Evolutionary conservation across 176 grass and related monocot genomes (phyloP).

Genomic region (Aegilops sharonensis): DNA sequence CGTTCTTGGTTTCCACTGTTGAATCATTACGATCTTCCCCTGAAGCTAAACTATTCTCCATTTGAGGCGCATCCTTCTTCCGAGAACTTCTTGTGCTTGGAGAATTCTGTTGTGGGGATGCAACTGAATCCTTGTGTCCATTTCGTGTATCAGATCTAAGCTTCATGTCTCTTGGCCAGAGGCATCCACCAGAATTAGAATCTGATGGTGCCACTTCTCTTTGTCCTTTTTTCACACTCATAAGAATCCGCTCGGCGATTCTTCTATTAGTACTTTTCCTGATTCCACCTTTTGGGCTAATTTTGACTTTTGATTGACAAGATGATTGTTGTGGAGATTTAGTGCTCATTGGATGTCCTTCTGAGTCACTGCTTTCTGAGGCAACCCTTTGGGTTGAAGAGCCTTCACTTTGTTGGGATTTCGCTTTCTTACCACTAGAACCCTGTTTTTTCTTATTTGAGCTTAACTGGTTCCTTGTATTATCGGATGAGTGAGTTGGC

Average conservation of each 20-base stretch:
- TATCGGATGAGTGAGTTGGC: constrained; percentile 45
- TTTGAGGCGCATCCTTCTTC: constrained; percentile 41
- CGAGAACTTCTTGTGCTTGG: constrained; percentile 58
- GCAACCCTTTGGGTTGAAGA: constrained; percentile 73
- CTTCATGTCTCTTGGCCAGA: constrained; percentile 62
- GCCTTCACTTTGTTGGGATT: constrained; percentile 74
- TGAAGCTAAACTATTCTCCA: constrained; percentile 45
- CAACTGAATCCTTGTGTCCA: constrained; percentile 61
- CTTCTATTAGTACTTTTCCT: constrained; percentile 77
- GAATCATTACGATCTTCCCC: constrained; percentile 56
- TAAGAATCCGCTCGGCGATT: constrained; percentile 75
- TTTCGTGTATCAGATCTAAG: constrained; percentile 63
- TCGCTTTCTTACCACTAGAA: constrained; percentile 69
- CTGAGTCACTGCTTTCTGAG: constrained; percentile 90
- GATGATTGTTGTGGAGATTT: constrained; percentile 47
- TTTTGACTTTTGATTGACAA: constrained; percentile 51
- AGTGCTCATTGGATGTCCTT: constrained; percentile 49
- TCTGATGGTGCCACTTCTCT: constrained; percentile 56
- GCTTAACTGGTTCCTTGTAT: constrained; percentile 38
- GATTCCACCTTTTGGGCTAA: constrained; percentile 52
- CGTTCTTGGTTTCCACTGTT: constrained; percentile 44
- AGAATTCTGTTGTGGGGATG: constrained; percentile 48
- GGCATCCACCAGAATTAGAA: constrained; percentile 59
- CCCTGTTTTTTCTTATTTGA: constrained; percentile 57
- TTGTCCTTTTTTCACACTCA: constrained; percentile 71